Conservation (phyloP, 176 grass and related monocot species). For the Aechmea fasciata region DNA sequence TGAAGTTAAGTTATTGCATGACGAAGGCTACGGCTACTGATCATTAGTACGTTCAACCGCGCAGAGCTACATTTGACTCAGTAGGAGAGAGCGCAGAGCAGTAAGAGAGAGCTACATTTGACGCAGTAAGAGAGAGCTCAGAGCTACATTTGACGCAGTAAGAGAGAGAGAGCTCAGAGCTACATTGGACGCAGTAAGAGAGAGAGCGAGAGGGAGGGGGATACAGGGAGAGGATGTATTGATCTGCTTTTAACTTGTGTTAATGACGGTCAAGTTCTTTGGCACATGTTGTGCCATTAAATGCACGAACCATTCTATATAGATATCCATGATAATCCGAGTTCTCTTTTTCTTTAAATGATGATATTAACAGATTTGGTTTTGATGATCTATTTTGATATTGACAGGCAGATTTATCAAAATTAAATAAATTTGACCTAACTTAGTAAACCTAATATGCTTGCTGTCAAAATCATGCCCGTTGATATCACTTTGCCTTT, state of each 20-base stretch:
- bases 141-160: not conserved
- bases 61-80: too few species aligned
- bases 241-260: not conserved
- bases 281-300: slow-evolving; percentile 9
- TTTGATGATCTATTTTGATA: too few species aligned
- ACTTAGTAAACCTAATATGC: too few species aligned
- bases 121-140: too few species aligned
- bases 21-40: not conserved
- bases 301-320: slow-evolving; percentile 10
- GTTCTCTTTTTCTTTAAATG: not conserved
- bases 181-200: not conserved
- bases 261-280: slow-evolving; percentile 15
- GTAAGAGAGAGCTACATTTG: too few species aligned
- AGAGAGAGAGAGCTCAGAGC: too few species aligned
- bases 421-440: too few species aligned
- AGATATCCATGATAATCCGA: slow-evolving; percentile 2
- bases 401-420: too few species aligned
- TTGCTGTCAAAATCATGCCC: too few species aligned
- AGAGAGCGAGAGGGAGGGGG: not conserved
- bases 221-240: not conserved
- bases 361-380: not conserved
- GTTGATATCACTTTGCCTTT: too few species aligned
- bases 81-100: not conserved
- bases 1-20: not conserved
- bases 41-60: not conserved